These are phyloP conservation scores for Cytospora chrysosperma DNA, from an alignment of 2,329 filamentous ascomycete species.

Conservation along the genomic window DNA sequence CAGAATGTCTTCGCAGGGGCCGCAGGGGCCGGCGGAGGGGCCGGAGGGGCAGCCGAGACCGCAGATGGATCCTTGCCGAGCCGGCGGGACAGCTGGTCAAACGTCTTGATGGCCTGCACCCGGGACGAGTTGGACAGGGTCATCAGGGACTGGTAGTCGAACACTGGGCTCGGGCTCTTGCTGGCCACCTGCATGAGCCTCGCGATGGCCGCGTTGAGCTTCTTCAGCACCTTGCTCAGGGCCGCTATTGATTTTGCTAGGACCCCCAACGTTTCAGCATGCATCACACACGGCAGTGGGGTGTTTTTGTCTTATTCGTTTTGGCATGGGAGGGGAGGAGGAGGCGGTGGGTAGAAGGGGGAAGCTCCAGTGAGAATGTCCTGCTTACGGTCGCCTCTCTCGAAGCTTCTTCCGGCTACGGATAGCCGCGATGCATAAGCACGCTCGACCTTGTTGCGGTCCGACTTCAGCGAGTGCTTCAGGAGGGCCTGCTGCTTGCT, in stretches of 20 bases:
- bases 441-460: constrained; percentile 41
- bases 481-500: constrained; percentile 33
- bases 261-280: constrained; percentile 26
- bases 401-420: constrained; percentile 42
- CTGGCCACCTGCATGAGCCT: constrained; percentile 39
- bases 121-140: constrained; percentile 48
- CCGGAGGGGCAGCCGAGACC: constrained; percentile 23
- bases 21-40: no score
- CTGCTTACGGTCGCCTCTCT: constrained; percentile 49
- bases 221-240: constrained; percentile 42
- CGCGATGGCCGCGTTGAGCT: constrained; percentile 43
- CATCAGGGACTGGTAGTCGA: constrained; percentile 48
- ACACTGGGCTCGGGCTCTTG: constrained; percentile 32
- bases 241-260: constrained; percentile 33
- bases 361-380: constrained; percentile 3
- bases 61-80: constrained; percentile 29
- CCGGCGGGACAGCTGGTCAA: constrained; percentile 45
- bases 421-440: constrained; percentile 44
- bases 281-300: constrained; percentile 21
- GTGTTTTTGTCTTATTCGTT: no score
- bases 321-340: no score
- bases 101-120: constrained; percentile 48
- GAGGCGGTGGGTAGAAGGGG: constrained; percentile 32
- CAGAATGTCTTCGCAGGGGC: constrained; percentile 4
- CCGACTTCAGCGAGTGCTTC: constrained; percentile 39